Percentiles rank a stretch among this genome's conserved stretches.
These are phyloP conservation scores for Prillingera fragicola DNA, from an alignment of 1,284 basidiomycete species.

Conservation along the genomic window DNA sequence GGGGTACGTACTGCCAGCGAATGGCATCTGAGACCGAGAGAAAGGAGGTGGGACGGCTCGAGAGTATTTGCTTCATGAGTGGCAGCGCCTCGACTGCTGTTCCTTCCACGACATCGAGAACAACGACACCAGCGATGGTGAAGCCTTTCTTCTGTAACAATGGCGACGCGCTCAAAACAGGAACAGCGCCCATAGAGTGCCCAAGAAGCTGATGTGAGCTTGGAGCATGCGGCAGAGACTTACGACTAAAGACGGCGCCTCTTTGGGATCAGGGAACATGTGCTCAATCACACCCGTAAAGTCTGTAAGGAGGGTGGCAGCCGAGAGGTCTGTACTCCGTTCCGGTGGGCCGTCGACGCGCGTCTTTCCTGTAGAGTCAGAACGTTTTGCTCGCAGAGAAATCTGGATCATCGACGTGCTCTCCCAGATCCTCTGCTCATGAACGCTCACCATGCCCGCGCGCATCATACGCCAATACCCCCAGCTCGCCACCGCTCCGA, in stretches of 20 bases:
- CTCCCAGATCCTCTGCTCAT: no score
- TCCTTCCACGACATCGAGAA: conserved; percentile 95
- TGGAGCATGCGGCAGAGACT: conserved; percentile 24
- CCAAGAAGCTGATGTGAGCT: conserved; percentile 62
- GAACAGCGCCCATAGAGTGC: conserved; percentile 87
- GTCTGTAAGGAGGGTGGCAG: conserved; percentile 66
- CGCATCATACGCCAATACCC: conserved; percentile 77
- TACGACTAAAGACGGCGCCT: conserved; percentile 69
- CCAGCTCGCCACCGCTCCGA: conserved; percentile 65
- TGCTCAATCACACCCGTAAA: conserved; percentile 62
- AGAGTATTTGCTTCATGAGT: conserved; percentile 83
- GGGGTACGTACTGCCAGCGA: conserved; percentile 80
- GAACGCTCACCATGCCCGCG: conserved; percentile 79
- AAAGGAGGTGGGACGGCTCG: conserved; percentile 77
- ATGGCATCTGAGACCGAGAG: conserved; percentile 75
- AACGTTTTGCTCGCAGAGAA: background rate
- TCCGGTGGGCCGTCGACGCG: conserved; percentile 30
- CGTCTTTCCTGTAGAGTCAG: conserved; percentile 56
- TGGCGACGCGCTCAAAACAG: conserved; percentile 67
- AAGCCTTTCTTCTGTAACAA: conserved; percentile 63
- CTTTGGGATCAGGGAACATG: conserved; percentile 61
- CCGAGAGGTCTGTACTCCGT: conserved; percentile 62
- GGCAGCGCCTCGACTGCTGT: conserved; percentile 89
- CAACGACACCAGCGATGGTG: conserved; percentile 71
- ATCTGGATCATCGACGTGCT: no score